Evolutionary conservation across 768 basidiomycete genomes (phyloP).

Genomic region (Panaeolus cyanescens): DNA sequence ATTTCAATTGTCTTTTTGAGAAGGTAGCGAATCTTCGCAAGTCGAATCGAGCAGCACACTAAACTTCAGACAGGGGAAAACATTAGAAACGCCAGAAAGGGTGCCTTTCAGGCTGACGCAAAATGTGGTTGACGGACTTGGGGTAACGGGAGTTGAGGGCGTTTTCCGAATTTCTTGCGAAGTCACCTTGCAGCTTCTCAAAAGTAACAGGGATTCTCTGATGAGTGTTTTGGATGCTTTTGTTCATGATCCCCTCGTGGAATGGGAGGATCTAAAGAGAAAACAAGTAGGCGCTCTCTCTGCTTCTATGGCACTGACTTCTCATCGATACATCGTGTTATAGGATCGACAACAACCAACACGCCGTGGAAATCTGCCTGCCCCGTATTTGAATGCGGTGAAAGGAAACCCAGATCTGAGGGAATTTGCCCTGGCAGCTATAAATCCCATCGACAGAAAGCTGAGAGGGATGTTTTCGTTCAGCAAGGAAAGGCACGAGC

Average conservation of each 20-base stretch:
- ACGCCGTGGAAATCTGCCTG: neutral
- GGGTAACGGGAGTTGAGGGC: constrained; percentile 91
- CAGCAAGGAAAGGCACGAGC: constrained; percentile 52
- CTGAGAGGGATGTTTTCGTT: constrained; percentile 70
- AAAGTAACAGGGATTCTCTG: constrained; percentile 88
- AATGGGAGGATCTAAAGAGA: constrained; percentile 87
- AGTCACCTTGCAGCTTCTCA: constrained; percentile 82
- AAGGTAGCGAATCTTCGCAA: constrained; percentile 55
- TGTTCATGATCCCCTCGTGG: constrained; percentile 94
- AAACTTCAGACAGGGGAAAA: constrained; percentile 63
- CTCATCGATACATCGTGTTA: neutral
- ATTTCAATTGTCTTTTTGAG: constrained; percentile 98
- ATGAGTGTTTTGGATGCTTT: constrained; percentile 97
- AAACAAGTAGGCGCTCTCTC: constrained; percentile 44
- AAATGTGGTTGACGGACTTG: constrained; percentile 90
- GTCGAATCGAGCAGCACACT: neutral
- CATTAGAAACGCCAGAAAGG: constrained; percentile 83
- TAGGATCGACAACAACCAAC: constrained; percentile 43
- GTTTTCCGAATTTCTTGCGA: constrained; percentile 92
- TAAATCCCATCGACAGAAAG: constrained; percentile 84
- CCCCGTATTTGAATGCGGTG: constrained; percentile 39
- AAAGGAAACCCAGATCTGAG: constrained; percentile 58
- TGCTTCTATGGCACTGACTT: neutral
- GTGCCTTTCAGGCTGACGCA: constrained; percentile 96
- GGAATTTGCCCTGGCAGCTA: constrained; percentile 70